A percentile compares a stretch with the other conserved stretches of the same genome.
These are phyloP conservation scores for Barnettozyma pratensis DNA, from an alignment of 805 yeast species.

Conservation along the genomic window DNA sequence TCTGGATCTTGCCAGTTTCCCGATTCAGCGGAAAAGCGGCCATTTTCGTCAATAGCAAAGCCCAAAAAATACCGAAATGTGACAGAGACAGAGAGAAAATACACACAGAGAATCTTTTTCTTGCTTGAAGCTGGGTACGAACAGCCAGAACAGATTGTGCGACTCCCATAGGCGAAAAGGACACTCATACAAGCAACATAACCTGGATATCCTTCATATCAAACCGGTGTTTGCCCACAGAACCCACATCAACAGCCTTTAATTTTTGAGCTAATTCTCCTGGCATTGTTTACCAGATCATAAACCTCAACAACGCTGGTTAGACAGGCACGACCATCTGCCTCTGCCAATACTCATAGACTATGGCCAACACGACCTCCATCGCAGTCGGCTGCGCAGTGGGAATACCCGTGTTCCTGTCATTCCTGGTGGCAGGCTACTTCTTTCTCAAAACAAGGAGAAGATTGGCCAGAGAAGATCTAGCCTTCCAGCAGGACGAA, in stretches of 20 bases:
- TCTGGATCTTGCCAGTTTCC: neutral
- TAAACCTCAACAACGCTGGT: no score
- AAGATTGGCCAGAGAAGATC: constrained; percentile 34
- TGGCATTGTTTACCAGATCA: no score
- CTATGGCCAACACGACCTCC: constrained; percentile 15
- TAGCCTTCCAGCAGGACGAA: constrained; percentile 25
- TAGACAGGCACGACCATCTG: no score
- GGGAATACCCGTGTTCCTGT: constrained; percentile 43
- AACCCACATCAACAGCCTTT: no score
- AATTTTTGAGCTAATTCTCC: no score
- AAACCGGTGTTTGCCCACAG: no score
- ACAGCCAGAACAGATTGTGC: no score
- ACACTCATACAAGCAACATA: no score
- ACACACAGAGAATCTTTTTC: neutral
- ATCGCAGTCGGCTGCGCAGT: constrained; percentile 50
- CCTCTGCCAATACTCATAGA: no score
- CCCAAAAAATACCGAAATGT: neutral
- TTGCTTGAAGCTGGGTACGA: no score
- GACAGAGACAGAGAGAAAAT: neutral
- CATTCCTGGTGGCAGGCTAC: constrained; percentile 28
- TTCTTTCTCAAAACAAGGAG: constrained; percentile 36
- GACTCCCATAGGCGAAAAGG: no score
- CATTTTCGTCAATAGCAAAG: neutral
- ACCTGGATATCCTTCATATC: no score
- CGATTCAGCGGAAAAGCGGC: neutral